Conservation (phyloP, 768 basidiomycete species). For the Lentinula aciculospora region DNA sequence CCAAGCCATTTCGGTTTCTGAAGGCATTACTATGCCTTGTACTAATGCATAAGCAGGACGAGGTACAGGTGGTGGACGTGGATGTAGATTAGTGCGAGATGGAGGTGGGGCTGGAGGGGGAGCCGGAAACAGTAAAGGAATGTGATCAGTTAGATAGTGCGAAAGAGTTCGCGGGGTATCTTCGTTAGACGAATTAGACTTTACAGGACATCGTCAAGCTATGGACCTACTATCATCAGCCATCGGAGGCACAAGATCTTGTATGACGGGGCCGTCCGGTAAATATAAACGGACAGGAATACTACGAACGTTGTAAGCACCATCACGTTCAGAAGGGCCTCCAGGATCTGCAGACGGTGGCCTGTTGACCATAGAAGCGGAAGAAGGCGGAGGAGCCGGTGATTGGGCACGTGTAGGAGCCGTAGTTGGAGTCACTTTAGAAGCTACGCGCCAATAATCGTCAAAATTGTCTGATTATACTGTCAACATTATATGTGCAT, state of each 20-base stretch:
- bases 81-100: conserved; percentile 32
- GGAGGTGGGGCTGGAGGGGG: conserved; percentile 38
- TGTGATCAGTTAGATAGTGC: conserved; percentile 59
- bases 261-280: conserved; percentile 85
- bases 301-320: conserved; percentile 81
- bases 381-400: conserved; percentile 43
- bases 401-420: conserved; percentile 55
- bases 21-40: conserved; percentile 80
- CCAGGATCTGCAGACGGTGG: conserved; percentile 60
- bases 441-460: conserved; percentile 88
- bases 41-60: conserved; percentile 74
- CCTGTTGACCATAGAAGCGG: conserved; percentile 57
- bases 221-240: conserved; percentile 62
- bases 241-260: conserved; percentile 82
- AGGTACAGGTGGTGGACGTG: conserved; percentile 26
- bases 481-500: conserved; percentile 3
- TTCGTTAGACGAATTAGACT: conserved; percentile 22
- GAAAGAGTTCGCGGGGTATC: conserved; percentile 70
- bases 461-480: conserved; percentile 81
- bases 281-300: conserved; percentile 88
- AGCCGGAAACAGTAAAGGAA: conserved; percentile 76
- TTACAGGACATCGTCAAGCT: conserved; percentile 1
- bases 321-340: conserved; percentile 60
- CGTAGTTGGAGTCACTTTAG: conserved; percentile 87
- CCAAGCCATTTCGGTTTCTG: conserved; percentile 91